A percentile compares a stretch with the other conserved stretches of the same genome.
Evolutionary conservation across 2,329 filamentous ascomycete species (phyloP).

Genomic region (Geosmithia putterillii): DNA sequence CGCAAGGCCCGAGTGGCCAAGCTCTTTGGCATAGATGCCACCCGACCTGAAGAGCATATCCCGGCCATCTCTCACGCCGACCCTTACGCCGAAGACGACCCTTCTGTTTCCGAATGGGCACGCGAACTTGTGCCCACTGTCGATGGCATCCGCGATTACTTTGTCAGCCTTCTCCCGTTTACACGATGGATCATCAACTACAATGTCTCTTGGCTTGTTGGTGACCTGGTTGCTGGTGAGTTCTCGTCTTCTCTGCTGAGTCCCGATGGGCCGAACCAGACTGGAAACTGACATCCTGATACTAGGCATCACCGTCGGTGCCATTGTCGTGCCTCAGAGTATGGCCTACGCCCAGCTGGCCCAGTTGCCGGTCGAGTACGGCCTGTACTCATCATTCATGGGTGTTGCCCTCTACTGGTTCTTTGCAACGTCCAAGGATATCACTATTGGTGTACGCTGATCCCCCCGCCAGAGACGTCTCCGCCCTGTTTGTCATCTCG

Average conservation of each 20-base stretch:
- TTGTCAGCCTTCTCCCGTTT: slow-evolving; percentile 34
- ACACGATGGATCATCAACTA: slow-evolving; percentile 37
- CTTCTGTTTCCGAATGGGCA: slow-evolving; percentile 28
- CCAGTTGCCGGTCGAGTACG: slow-evolving; percentile 33
- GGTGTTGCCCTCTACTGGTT: slow-evolving; percentile 94
- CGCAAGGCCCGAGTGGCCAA: slow-evolving; percentile 8
- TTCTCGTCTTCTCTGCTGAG: slow-evolving; percentile 1
- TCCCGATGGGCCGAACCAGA: neutral
- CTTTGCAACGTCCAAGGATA: slow-evolving; percentile 88
- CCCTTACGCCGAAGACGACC: slow-evolving; percentile 25
- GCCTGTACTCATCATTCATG: slow-evolving; percentile 72
- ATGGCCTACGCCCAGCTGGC: slow-evolving; percentile 41
- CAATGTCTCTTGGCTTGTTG: slow-evolving; percentile 32
- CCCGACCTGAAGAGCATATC: slow-evolving; percentile 17
- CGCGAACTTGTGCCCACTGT: slow-evolving; percentile 20
- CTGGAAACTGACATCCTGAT: neutral
- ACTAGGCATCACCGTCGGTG: slow-evolving; percentile 31
- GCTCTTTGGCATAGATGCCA: slow-evolving; percentile 18
- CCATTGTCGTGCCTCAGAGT: slow-evolving; percentile 40
- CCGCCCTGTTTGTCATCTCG: neutral
- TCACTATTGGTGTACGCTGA: slow-evolving; percentile 68
- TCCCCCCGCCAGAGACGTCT: no score
- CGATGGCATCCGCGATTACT: slow-evolving; percentile 17
- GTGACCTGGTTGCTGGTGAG: slow-evolving; percentile 32
- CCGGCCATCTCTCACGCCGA: slow-evolving; percentile 23